Evolutionary conservation across 208 protist genomes (phyloP), one percentile per base, ranked within the genome.

Genomic region (Crithidia bombi): DNA sequence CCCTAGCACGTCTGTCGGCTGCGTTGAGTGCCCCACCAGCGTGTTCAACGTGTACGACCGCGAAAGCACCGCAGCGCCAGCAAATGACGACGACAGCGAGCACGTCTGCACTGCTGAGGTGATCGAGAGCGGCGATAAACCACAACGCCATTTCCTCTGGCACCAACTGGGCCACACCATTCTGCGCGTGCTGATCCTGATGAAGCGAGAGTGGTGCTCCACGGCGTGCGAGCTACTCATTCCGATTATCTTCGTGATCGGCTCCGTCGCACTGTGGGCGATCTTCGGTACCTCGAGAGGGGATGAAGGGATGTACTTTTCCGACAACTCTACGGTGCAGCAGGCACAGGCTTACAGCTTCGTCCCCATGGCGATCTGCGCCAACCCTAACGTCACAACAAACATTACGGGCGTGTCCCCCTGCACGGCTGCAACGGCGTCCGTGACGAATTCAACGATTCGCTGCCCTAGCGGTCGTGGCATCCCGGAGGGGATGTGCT

Each of bases 191-290:
- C 54, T 87, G 12, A 30, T 81, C 2, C 79, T 85, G n/a, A 83
- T 84, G 69, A 55, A 65, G 44, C 83, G 82, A 10, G 82, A 86
- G 38, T 75, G 68, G 55, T 65, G 64, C 33, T 82, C 75, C 23
- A 84, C 65, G 43, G 32, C 75, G 41, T 76, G 74, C 44, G 87
- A 90, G 75, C 23, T 90, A 14, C 2, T 87, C 14, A 80, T 90
- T 23, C 85, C 87, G 9, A 84, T 93, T 67, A 19, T 90, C n/a
- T 89, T 93, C 51, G 77, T 90, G 25, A 23, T 87, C 25, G 78
- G 74, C 32, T 65, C 78, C 4, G 65, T 90, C 19, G 38, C 75
- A 5, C 58, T 93, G 15, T 90, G 80, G 77, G 52, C 30, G 26
- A 54, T 82, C 50, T 81, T 79, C 38, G 77, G 76, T 55, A 66